phyloP scores from a whole-genome alignment of 768 basidiomycete genomes.

The Mycena galopus region DNA sequence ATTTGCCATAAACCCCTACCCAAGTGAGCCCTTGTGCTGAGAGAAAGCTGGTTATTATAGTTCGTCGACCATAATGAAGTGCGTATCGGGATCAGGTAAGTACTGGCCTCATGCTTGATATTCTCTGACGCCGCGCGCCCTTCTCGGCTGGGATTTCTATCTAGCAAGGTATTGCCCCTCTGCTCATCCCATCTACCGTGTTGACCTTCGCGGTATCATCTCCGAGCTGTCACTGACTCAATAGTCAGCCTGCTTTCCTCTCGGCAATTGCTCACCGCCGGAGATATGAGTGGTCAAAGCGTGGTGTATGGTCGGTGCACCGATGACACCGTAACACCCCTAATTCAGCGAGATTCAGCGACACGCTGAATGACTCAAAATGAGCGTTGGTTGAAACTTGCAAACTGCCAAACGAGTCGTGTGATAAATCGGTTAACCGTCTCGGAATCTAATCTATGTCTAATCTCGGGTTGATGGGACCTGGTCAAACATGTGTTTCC shows the following conservation, averaged over 20 bases:
- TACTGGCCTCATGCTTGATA: slow-evolving; percentile 24
- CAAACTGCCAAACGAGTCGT: slow-evolving; percentile 14
- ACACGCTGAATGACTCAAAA: too few species aligned
- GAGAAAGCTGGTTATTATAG: not conserved
- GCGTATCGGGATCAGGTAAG: slow-evolving; percentile 14
- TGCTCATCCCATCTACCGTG: not conserved
- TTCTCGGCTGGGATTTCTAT: slow-evolving; percentile 8
- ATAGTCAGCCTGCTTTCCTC: too few species aligned
- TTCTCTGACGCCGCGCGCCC: not conserved
- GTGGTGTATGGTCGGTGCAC: not conserved
- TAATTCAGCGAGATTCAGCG: not conserved
- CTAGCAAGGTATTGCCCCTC: not conserved
- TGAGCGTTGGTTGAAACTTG: slow-evolving; percentile 7
- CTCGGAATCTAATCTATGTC: slow-evolving; percentile 24
- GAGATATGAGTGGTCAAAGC: slow-evolving; percentile 7
- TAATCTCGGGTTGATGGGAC: slow-evolving; percentile 15
- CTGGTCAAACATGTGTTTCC: not conserved
- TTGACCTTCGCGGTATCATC: not conserved
- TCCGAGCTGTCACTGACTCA: slow-evolving; percentile 6
- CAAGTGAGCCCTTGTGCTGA: not conserved
- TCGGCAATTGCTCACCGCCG: not conserved
- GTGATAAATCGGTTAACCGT: slow-evolving; percentile 21
- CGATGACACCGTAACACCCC: not conserved
- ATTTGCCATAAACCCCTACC: slow-evolving; percentile 1
- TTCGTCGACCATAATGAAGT: slow-evolving; percentile 23